Base-by-base conservation (phyloP, 371 early-diverging fungal species). In the Nematocida displodere region DNA sequence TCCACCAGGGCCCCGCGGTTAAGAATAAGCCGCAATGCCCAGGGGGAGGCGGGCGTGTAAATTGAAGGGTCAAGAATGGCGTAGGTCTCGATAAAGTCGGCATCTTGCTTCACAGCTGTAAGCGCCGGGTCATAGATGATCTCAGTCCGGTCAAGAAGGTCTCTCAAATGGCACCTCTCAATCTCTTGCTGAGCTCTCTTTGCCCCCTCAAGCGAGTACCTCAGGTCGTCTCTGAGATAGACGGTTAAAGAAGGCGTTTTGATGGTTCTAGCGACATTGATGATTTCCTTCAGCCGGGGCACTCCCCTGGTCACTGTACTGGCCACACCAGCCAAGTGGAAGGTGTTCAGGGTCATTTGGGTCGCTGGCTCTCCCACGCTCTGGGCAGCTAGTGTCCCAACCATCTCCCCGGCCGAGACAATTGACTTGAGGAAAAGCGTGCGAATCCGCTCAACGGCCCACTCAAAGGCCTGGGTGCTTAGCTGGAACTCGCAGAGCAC, bases 351-450 rank as follows among this genome's bases (percentile, higher is more conserved):
- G 26, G 99, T 98, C 99, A 98, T 98, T 82, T 98, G 97, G 20
- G 99, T 98, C 22, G 99, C 96, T 54, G 99, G 99, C 84, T 98
- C 96, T 84, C 99, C 99, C 85, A 98, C 95, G 48, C 93, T 93
- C 85, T 98, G 97, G 13, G 97, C 95, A 40, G 99, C 97, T 76
- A 98, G 86, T 8, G 93, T 93, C 39, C 99, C 99, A 33, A 97
- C 93, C 99, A 97, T 97, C 86, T 99, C 99, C 54, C 94, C 94
- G 3, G 96, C 91, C 58, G 91, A 88, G 39, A 94, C 94, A 50
- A 90, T 87, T 22, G 95, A 86, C 66, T 88, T 89, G 78, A 89
- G 86, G 85, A 94, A 93, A 15, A 93, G 87, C 7, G 87, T 84
- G 79, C 90, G 89, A 62, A 95, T 91, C 84, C 93, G 92, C 36